These are phyloP conservation scores for Aspergillus hiratsukae DNA, from an alignment of 2,329 filamentous ascomycete species.

Conservation along the genomic window DNA sequence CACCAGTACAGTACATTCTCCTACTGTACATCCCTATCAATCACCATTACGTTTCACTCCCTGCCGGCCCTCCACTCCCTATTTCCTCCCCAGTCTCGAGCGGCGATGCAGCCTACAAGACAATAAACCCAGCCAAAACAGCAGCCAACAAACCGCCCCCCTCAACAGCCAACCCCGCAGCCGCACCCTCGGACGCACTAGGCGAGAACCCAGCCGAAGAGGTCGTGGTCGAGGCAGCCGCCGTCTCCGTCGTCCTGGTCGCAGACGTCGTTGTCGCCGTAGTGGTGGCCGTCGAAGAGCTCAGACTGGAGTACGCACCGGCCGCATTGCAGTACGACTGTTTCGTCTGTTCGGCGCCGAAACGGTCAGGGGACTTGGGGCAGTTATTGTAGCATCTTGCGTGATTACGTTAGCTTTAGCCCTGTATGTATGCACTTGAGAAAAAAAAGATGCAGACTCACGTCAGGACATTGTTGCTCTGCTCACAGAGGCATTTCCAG, in stretches of 20 bases:
- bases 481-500: conserved; percentile 55
- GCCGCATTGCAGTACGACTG: conserved; percentile 42
- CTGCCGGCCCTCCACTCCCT: not conserved
- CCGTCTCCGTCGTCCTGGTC: conserved; percentile 1
- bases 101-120: not conserved
- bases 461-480: conserved; percentile 51
- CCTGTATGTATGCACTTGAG: not conserved
- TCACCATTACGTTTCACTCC: not conserved
- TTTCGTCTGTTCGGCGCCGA: conserved; percentile 29
- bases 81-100: not conserved
- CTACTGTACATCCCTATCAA: too few relatives aligned
- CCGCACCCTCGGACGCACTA: conserved; percentile 11
- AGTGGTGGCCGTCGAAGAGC: conserved; percentile 9
- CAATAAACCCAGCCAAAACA: not conserved
- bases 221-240: conserved; percentile 11
- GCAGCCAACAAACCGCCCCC: not conserved
- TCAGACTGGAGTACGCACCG: conserved; percentile 27
- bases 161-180: conserved; percentile 2
- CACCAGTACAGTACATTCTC: not conserved
- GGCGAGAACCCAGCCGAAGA: not conserved
- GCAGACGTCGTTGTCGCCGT: not conserved
- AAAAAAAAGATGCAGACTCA: conserved; percentile 15
- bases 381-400: conserved; percentile 61
- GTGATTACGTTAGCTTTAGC: not conserved
- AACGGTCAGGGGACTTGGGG: conserved; percentile 44